These are phyloP conservation scores for Rhodosporidiobolus sp. DNA, from an alignment of 768 basidiomycete genomes.

Conservation along the genomic window DNA sequence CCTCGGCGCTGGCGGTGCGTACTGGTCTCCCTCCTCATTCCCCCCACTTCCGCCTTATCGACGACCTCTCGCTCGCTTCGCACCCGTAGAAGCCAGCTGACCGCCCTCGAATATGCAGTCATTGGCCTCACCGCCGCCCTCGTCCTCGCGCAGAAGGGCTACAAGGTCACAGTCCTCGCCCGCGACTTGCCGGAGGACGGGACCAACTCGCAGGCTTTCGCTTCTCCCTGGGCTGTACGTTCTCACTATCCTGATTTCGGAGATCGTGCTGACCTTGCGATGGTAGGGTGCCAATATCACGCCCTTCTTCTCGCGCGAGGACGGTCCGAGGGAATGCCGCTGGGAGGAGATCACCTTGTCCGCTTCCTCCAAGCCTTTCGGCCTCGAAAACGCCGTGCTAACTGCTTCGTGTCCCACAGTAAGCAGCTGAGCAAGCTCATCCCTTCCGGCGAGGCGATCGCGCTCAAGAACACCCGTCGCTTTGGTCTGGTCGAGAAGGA, in stretches of 20 bases:
- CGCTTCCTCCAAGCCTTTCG: not conserved
- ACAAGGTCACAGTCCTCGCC: slow-evolving; percentile 45
- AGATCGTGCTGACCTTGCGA: not conserved
- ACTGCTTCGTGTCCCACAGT: not conserved
- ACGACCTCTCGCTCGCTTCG: not conserved
- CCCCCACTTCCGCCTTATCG: not conserved
- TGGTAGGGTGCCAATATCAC: slow-evolving; percentile 48
- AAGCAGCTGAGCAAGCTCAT: slow-evolving; percentile 8
- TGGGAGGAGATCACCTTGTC: slow-evolving; percentile 34
- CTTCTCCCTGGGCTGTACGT: slow-evolving; percentile 50
- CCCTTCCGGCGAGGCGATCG: slow-evolving; percentile 16
- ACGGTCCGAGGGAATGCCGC: slow-evolving; percentile 17
- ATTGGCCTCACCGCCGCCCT: slow-evolving; percentile 48
- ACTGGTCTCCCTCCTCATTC: not conserved
- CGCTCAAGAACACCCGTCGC: slow-evolving; percentile 19
- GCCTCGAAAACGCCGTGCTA: not conserved
- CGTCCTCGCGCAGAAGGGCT: slow-evolving; percentile 44
- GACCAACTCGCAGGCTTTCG: slow-evolving; percentile 43
- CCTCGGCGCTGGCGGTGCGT: slow-evolving; percentile 47
- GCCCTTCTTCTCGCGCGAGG: slow-evolving; percentile 42
- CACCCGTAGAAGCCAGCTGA: not conserved
- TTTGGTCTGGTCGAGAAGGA: slow-evolving; percentile 3
- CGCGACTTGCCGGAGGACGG: slow-evolving; percentile 49
- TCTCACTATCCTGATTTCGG: not conserved
- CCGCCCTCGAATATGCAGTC: slow-evolving; percentile 36